These are phyloP conservation scores for Saksenaea vasiformis DNA, from an alignment of 371 early-diverging fungal genomes.

Conservation along the genomic window DNA sequence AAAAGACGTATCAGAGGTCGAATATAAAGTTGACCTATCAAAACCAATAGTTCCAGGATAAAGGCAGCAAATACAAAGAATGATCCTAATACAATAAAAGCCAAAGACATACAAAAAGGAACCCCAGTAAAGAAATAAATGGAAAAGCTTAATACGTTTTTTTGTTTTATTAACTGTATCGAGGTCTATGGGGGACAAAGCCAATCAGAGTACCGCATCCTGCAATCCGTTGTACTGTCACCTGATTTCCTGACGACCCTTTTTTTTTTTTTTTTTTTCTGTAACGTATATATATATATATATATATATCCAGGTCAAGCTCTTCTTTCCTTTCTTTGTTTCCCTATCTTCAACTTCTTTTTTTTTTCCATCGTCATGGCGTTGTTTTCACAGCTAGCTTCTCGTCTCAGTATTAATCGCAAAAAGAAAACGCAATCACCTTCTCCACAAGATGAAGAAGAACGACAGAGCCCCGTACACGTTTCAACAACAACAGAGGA, in stretches of 20 bases:
- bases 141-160: not conserved
- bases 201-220: no score
- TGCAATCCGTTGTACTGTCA: no score
- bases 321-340: not conserved
- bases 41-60: conserved; percentile 34
- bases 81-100: conserved; percentile 23
- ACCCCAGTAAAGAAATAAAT: no score
- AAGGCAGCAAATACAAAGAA: conserved; percentile 35
- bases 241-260: no score
- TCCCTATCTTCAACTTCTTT: no score
- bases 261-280: conserved; percentile 8
- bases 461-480: not conserved
- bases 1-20: conserved; percentile 23
- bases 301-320: not conserved
- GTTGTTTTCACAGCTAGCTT: conserved; percentile 3
- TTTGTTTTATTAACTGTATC: no score
- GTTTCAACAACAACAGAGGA: not conserved
- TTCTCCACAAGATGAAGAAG: not conserved
- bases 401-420: conserved; percentile 2
- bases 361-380: conserved; percentile 1
- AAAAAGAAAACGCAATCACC: not conserved
- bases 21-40: conserved; percentile 41
- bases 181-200: no score
- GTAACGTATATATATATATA: no score
- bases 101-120: not conserved